Evolutionary conservation across 2,329 filamentous ascomycete genomes (phyloP).

Genomic region (Monosporascus sp.): DNA sequence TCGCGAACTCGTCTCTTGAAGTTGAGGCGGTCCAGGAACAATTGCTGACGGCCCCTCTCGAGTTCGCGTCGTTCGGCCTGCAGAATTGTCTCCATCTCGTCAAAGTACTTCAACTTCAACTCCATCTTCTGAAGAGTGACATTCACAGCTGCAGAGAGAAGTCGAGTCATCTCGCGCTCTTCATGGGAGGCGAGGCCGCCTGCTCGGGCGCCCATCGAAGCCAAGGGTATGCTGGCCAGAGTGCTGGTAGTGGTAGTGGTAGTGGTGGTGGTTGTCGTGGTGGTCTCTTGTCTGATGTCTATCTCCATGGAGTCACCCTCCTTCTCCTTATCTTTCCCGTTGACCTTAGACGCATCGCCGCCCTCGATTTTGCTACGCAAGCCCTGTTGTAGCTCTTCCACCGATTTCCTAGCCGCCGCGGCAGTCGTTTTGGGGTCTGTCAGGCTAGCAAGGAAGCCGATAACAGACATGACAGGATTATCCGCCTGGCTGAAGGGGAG

Average conservation of each 20-base stretch:
- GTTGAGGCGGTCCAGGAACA: conserved; percentile 85
- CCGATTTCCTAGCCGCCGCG: conserved; percentile 81
- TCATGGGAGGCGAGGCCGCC: conserved; percentile 90
- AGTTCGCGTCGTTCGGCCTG: conserved; percentile 90
- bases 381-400: conserved; percentile 76
- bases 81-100: conserved; percentile 88
- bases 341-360: conserved; percentile 39
- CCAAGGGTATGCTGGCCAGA: conserved; percentile 75
- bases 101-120: conserved; percentile 92
- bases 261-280: conserved; percentile 47
- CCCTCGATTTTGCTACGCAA: conserved; percentile 73
- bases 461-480: conserved; percentile 94
- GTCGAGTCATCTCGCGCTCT: conserved; percentile 90
- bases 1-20: conserved; percentile 85
- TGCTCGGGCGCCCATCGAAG: conserved; percentile 77
- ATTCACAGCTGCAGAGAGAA: conserved; percentile 89
- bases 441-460: conserved; percentile 87
- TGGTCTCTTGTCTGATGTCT: conserved; percentile 48
- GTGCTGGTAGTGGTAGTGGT: conserved; percentile 41
- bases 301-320: conserved; percentile 58
- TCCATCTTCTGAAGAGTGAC: conserved; percentile 93
- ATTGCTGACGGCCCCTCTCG: conserved; percentile 83
- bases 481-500: conserved; percentile 89
- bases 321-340: conserved; percentile 57
- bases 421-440: conserved; percentile 87